Evolutionary conservation across 1,284 basidiomycete species (phyloP).

Genomic region (Trichosporon asahii): DNA sequence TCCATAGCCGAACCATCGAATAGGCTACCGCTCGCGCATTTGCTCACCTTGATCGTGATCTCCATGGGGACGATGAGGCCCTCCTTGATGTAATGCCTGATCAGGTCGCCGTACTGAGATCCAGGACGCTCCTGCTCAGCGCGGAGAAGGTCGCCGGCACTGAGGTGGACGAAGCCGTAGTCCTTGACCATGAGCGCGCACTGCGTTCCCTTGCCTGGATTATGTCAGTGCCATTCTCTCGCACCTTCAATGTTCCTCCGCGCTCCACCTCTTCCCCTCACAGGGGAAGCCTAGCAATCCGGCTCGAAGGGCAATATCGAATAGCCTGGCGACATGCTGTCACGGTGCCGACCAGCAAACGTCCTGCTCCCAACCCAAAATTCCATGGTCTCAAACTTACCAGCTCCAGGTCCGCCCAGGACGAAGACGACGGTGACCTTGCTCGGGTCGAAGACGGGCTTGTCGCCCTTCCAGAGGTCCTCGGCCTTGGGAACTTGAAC

Average conservation of each 20-base stretch:
- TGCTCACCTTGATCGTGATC: conserved; percentile 75
- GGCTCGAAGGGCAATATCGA: not conserved
- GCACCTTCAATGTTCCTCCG: not conserved
- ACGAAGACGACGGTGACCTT: conserved; percentile 92
- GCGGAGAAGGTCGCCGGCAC: conserved; percentile 93
- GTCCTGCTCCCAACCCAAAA: conserved; percentile 1
- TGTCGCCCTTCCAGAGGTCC: conserved; percentile 20
- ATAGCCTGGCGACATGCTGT: not conserved
- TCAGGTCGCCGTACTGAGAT: conserved; percentile 81
- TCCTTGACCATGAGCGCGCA: conserved; percentile 82
- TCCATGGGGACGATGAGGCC: conserved; percentile 96
- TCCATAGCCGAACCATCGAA: not conserved
- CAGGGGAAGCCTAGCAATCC: not conserved
- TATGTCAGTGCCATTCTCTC: not conserved
- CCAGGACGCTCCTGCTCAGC: conserved; percentile 86
- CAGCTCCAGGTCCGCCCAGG: conserved; percentile 94
- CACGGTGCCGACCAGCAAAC: not conserved
- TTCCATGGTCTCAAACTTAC: conserved; percentile 52
- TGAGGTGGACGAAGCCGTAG: conserved; percentile 90
- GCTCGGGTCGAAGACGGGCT: conserved; percentile 63
- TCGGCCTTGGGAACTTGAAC: conserved; percentile 9
- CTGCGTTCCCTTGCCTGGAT: conserved; percentile 91
- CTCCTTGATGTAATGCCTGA: conserved; percentile 84
- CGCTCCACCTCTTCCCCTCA: not conserved
- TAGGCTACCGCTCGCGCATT: not conserved